Base-by-base conservation (phyloP, 169 alveolate genomes). In the Plasmodium adleri region DNA sequence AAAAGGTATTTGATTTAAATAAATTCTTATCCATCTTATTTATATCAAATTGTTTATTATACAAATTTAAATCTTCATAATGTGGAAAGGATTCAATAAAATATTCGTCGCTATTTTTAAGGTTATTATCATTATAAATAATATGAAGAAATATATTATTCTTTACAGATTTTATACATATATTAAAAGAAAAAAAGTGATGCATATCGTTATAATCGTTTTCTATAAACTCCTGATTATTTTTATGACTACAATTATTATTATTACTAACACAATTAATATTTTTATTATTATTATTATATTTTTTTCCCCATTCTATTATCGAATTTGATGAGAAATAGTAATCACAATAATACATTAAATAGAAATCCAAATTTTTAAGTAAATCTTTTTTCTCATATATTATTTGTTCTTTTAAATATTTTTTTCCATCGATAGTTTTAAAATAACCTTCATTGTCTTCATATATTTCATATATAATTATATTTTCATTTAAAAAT, bases 1-100 rank as follows among this genome's bases (percentile, higher is more conserved):
- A 83, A 83, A 83, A 83, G 0, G 91, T 56, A 8, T 83, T 83
- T 12, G 76, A 52, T 70, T 83, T 83, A 68, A 83, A 83, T 56
- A 68, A n/a, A 58, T 83, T 83, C 32, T 83, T 83, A 45, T 83
- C 91, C 24, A 72, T 28, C 22, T 83, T 66, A 63, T 83, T 83
- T 63, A 83, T 50, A 63, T 83, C 50, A 70, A 83, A 83, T 3
- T 83, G 80, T 22, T 43, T 67, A 72, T 70, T 83, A 26, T 58
- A 72, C 58, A 28, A 7, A 6, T 68, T 64, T 39, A 83, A 17
- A 32, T 83, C 91, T n/a, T 63, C 72, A 60, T 43, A 70, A 15
- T 64, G 22, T 3, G 72, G 72, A 8, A 70, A n/a, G 13, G 20
- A 24, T 9, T 1, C 60, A 10, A 43, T 70, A 10, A 3, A 47